Evolutionary conservation across 768 basidiomycete species (phyloP).

Genomic region (Calocybe indica): DNA sequence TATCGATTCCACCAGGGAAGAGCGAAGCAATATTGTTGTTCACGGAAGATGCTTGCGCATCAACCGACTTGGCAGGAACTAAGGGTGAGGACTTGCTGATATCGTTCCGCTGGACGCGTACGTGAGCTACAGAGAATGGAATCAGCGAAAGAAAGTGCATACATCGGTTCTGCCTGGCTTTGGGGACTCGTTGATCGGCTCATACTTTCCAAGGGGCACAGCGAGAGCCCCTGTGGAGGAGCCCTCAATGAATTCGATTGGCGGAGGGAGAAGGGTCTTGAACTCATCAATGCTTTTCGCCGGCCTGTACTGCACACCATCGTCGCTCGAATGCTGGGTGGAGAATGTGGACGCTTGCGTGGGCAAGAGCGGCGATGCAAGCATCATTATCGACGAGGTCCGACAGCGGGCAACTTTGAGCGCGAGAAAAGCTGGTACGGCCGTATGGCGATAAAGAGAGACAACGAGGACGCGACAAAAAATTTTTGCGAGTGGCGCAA

Average conservation of each 20-base stretch:
- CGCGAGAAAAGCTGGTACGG: neutral
- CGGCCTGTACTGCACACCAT: slow-evolving; percentile 49
- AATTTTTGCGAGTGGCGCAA: slow-evolving; percentile 2
- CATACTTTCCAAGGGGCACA: slow-evolving; percentile 70
- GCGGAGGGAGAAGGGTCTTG: slow-evolving; percentile 74
- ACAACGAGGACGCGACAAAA: neutral
- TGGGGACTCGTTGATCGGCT: slow-evolving; percentile 71
- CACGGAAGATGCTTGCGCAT: slow-evolving; percentile 11
- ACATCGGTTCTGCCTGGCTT: slow-evolving; percentile 21
- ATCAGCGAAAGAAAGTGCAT: too few relatives aligned
- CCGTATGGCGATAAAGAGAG: neutral
- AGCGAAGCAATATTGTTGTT: slow-evolving; percentile 34
- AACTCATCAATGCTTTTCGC: slow-evolving; percentile 70
- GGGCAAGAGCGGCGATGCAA: slow-evolving; percentile 60
- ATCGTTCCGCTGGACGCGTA: slow-evolving; percentile 10
- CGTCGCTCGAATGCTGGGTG: slow-evolving; percentile 45
- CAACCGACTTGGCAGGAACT: slow-evolving; percentile 14
- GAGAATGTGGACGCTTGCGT: slow-evolving; percentile 39
- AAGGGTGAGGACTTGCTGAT: slow-evolving; percentile 9
- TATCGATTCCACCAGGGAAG: slow-evolving; percentile 50
- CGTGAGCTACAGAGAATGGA: too few relatives aligned
- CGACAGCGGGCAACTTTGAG: neutral
- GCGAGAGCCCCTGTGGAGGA: slow-evolving; percentile 74
- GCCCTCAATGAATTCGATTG: slow-evolving; percentile 79
- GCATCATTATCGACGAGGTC: slow-evolving; percentile 37